Percentiles rank a stretch among this genome's conserved stretches.
Conservation (phyloP, 441 rosid species). For the Croton laevigatus region DNA sequence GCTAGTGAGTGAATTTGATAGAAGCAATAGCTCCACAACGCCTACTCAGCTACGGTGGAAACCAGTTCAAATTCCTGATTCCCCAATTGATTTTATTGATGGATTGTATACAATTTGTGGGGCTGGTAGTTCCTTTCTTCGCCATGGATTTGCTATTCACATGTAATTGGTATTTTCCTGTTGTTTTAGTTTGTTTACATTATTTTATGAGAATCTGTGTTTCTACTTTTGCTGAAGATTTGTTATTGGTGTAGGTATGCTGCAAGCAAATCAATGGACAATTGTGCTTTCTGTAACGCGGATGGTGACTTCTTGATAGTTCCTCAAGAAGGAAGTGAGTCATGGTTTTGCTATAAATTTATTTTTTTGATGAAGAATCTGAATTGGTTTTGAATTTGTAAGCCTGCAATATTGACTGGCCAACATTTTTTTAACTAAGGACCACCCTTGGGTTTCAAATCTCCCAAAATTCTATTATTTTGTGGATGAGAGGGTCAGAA, state of each 20-base stretch:
- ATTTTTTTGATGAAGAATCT: background rate
- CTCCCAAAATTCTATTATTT: background rate
- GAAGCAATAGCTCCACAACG: conserved; percentile 56
- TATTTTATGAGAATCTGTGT: background rate
- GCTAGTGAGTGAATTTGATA: conserved; percentile 81
- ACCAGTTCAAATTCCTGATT: conserved; percentile 67
- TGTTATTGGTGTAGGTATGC: conserved; percentile 45
- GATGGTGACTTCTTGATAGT: conserved; percentile 97
- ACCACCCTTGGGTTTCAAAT: background rate
- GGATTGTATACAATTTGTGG: conserved; percentile 86
- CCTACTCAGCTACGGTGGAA: conserved; percentile 97
- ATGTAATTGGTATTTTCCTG: conserved; percentile 46
- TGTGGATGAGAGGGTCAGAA: background rate
- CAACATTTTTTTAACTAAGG: background rate
- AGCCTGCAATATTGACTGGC: background rate
- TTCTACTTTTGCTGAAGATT: background rate
- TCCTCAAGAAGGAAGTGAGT: conserved; percentile 91
- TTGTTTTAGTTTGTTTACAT: too few species aligned
- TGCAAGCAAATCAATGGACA: conserved; percentile 86
- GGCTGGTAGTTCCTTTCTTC: conserved; percentile 90
- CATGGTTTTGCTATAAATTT: background rate
- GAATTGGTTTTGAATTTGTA: background rate
- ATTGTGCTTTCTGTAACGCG: conserved; percentile 83
- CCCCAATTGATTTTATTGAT: conserved; percentile 71
- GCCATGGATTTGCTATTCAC: conserved; percentile 94